Conservation (phyloP, 1,139 yeast genomes). For the Fermentozyma sake region DNA sequence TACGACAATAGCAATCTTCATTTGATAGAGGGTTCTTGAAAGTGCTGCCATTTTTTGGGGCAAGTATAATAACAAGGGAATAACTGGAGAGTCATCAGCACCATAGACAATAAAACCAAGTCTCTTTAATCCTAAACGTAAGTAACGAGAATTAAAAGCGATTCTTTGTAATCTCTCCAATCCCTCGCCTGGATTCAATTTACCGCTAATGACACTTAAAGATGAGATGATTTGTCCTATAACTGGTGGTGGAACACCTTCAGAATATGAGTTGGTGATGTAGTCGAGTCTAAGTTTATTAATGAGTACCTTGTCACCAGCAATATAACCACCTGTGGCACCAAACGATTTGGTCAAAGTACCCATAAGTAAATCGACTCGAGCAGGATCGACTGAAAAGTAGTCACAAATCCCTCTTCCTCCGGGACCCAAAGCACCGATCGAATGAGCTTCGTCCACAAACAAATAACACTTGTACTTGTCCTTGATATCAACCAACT, state of each 20-base stretch:
- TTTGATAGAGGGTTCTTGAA: conserved; percentile 72
- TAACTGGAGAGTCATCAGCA: conserved; percentile 93
- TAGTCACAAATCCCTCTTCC: conserved; percentile 97
- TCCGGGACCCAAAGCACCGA: conserved; percentile 92
- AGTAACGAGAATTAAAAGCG: conserved; percentile 91
- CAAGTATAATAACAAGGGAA: conserved; percentile 79
- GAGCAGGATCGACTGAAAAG: conserved; percentile 70
- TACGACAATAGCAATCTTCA: conserved; percentile 88
- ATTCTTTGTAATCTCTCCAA: conserved; percentile 84
- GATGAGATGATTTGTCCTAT: conserved; percentile 84
- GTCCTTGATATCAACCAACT: conserved; percentile 65
- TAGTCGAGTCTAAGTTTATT: conserved; percentile 72
- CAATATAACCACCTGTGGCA: conserved; percentile 96
- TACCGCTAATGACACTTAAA: conserved; percentile 73
- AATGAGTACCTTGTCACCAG: conserved; percentile 64
- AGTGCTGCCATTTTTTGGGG: conserved; percentile 95
- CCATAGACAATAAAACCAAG: conserved; percentile 93
- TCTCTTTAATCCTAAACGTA: conserved; percentile 84
- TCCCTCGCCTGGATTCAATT: conserved; percentile 89
- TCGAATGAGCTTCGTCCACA: conserved; percentile 97
- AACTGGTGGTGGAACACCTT: conserved; percentile 86
- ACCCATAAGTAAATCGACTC: conserved; percentile 90
- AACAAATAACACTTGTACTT: conserved; percentile 87
- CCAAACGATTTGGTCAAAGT: conserved; percentile 97
- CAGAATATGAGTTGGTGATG: conserved; percentile 74